Evolutionary conservation across 2,329 filamentous ascomycete species (phyloP), one percentile per base, ranked within the genome.

Genomic region (Colletotrichum musae): DNA sequence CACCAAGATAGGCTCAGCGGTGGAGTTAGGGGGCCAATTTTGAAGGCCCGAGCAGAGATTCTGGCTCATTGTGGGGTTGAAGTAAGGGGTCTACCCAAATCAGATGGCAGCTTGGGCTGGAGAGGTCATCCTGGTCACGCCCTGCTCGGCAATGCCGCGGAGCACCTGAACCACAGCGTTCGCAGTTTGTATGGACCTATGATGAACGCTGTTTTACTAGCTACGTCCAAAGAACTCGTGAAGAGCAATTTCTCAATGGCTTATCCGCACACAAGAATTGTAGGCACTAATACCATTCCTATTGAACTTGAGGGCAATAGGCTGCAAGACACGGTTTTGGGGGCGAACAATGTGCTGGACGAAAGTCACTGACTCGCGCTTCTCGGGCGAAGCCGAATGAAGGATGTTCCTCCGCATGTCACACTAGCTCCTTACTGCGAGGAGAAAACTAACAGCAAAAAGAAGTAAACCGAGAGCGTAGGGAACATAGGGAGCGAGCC

Each of bases 1-100:
- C 32, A 24, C 6, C 48, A 51, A 52, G 58, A 61, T 61, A 52
- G 58, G 32, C 32, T 52, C 48, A 28, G 36, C 58, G 32, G n/a
- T 32, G 18, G 43, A n/a, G 18, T n/a, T 32, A 43, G 26, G 36
- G 32, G 7, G 58, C 58, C n/a, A 36, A 50, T 2, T 15, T 28
- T 24, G 9, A 51, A 47, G 9, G 18, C 48, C 21, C 15, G 43
- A 57, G 58, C 58, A 58, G 58, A 67, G 43, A 26, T 16, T 63
- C 58, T 63, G 18, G 24, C 28, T 15, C 43, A 18, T 12, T 66
- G 50, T 66, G 57, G 58, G 15, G 63, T 60, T 1, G 16, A 15
- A 16, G 12, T 16, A 43, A 57, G 52, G 54, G 54, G 53, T 24
- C 28, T 32, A 39, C 41, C 65, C 24, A 16, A 39, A 50, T 32